Base-by-base conservation (phyloP, 768 basidiomycete species). In the Boletus tylopilopsis region DNA sequence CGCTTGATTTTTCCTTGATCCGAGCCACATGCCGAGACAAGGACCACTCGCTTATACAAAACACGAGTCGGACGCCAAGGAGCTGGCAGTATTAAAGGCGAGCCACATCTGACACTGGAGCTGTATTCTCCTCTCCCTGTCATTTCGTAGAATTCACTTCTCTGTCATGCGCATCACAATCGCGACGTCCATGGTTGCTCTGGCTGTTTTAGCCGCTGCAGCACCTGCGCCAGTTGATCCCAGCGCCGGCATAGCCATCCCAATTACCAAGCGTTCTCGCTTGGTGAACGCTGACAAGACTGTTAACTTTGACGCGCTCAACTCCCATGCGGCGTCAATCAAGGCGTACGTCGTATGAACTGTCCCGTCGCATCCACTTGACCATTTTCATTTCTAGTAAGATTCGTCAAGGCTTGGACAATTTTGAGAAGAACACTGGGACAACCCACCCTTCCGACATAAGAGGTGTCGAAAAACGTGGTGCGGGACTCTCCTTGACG, bases 371-470 rank as follows among this genome's bases (percentile, higher is more conserved):
- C 18, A 30, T 24, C 40, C 16, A 29, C 39, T 35, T 1, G 9
- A 18, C 15, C 19, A 25, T 33, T 4, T 33, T 39, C 46, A 6
- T n/a, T n/a, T n/a, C n/a, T 36, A 57, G 56, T 22, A 57, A 57
- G 35, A 46, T 51, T 2, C 11, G 0, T 19, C 44, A 13, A 5
- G 50, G 56, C 0, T 33, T 55, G 4, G 23, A 5, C 8, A 55
- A 44, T 12, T 55, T 27, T 23, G 45, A 52, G 42, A 37, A 51
- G 38, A 58, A 58, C 16, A 47, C 49, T 2, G 43, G 52, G n/a
- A 10, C 8, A 2, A 11, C 32, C 4, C 56, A 55, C 24, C 47
- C 53, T 18, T 29, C 47, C 30, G 35, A 22, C 6, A 2, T 27
- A 27, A n/a, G 35, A 23, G 18, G 27, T 3, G 4, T 23, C 16